phyloP scores from a whole-genome alignment of 306 rosid species.

The Mucuna pruriens region DNA sequence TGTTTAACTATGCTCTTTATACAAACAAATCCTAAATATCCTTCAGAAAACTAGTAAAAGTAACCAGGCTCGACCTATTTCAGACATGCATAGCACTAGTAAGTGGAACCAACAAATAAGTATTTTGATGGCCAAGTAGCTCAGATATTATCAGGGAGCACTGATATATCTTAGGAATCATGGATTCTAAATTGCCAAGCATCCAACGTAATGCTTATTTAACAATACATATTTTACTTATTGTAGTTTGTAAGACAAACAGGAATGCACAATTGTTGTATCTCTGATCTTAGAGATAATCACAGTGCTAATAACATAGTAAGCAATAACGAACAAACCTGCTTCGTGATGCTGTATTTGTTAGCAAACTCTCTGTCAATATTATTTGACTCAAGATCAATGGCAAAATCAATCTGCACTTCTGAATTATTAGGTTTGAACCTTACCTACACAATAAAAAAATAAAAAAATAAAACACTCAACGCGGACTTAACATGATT shows the following conservation, averaged over 20 bases:
- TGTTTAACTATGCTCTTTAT: background rate
- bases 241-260: background rate
- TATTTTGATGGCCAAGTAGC: constrained; percentile 9
- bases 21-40: background rate
- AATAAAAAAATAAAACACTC: no score
- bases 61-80: constrained; percentile 3
- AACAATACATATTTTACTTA: no score
- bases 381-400: constrained; percentile 64
- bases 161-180: background rate
- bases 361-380: constrained; percentile 55
- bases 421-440: constrained; percentile 60
- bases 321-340: constrained; percentile 52
- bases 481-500: background rate
- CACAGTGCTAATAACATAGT: background rate
- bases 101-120: background rate
- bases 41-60: background rate
- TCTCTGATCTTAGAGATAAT: background rate
- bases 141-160: background rate
- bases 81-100: background rate
- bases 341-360: constrained; percentile 57
- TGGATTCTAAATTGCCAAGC: constrained; percentile 3
- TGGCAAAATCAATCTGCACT: constrained; percentile 71
- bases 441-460: constrained; percentile 61
- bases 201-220: no score
- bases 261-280: background rate